phyloP scores from a whole-genome alignment of 139 green algal species.

The Picochlorum sp. region DNA sequence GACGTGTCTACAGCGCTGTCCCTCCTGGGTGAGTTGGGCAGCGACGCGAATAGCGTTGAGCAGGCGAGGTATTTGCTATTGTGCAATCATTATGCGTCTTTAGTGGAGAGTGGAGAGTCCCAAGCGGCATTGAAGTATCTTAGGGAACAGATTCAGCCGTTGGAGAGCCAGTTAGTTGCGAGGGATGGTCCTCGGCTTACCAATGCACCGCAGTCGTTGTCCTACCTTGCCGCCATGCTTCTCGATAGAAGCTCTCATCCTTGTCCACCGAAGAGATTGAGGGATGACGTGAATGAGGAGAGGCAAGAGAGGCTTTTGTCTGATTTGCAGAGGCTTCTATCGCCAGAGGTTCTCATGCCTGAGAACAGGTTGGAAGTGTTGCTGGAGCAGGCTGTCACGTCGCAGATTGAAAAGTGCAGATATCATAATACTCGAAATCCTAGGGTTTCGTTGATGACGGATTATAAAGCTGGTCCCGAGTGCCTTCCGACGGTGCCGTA shows the following conservation, averaged over 20 bases:
- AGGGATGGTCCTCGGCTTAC: background rate
- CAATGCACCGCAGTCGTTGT: slow-evolving; percentile 14
- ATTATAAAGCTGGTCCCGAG: slow-evolving; percentile 65
- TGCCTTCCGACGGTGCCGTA: slow-evolving; percentile 46
- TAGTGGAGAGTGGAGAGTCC: slow-evolving; percentile 18
- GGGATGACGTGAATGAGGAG: slow-evolving; percentile 1
- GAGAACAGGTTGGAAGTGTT: slow-evolving; percentile 60
- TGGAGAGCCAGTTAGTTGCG: slow-evolving; percentile 8
- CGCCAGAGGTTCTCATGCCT: slow-evolving; percentile 52
- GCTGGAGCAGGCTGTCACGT: slow-evolving; percentile 48
- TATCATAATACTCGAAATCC: slow-evolving; percentile 52
- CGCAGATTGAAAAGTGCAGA: slow-evolving; percentile 36
- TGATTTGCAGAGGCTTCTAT: slow-evolving; percentile 24
- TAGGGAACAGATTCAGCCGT: slow-evolving; percentile 32
- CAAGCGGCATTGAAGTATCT: slow-evolving; percentile 29
- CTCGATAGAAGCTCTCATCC: slow-evolving; percentile 4
- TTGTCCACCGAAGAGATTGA: slow-evolving; percentile 1
- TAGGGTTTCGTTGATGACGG: slow-evolving; percentile 50
- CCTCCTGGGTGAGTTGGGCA: slow-evolving; percentile 42
- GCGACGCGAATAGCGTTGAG: slow-evolving; percentile 2
- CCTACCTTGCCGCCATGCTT: slow-evolving; percentile 28
- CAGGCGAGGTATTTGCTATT: slow-evolving; percentile 47
- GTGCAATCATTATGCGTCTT: slow-evolving; percentile 49
- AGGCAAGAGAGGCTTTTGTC: slow-evolving; percentile 23
- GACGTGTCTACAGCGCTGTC: slow-evolving; percentile 44